These are phyloP conservation scores for Pestalotiopsis fici DNA, from an alignment of 2,329 filamentous ascomycete species.

Conservation along the genomic window DNA sequence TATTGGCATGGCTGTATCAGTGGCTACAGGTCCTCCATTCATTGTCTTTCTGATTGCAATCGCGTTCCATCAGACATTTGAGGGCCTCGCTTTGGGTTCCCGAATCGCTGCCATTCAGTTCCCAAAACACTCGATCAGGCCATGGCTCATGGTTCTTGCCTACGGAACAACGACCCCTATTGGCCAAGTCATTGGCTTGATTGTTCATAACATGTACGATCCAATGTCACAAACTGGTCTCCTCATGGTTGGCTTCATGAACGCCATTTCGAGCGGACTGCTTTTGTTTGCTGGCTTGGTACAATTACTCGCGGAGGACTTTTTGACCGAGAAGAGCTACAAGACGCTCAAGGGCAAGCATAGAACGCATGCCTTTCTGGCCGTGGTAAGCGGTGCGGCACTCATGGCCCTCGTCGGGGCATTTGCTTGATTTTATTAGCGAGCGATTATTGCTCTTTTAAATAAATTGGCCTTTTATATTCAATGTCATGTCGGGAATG, in stretches of 20 bases:
- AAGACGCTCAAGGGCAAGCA: slow-evolving; percentile 61
- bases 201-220: slow-evolving; percentile 78
- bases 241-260: slow-evolving; percentile 84
- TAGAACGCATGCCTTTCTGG: slow-evolving; percentile 62
- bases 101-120: slow-evolving; percentile 86
- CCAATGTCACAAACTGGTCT: slow-evolving; percentile 75
- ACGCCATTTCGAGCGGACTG: slow-evolving; percentile 79
- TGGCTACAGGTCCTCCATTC: slow-evolving; percentile 78
- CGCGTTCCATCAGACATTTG: slow-evolving; percentile 84
- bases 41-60: slow-evolving; percentile 80
- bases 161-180: slow-evolving; percentile 79
- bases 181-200: slow-evolving; percentile 79
- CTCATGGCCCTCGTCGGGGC: slow-evolving; percentile 74
- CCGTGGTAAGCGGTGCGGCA: slow-evolving; percentile 64
- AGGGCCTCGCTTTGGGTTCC: slow-evolving; percentile 82
- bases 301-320: slow-evolving; percentile 83
- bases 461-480: not conserved
- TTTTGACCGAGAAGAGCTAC: slow-evolving; percentile 76
- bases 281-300: slow-evolving; percentile 82
- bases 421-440: slow-evolving; percentile 57
- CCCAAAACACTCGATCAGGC: slow-evolving; percentile 69
- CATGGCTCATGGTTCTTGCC: slow-evolving; percentile 80
- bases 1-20: slow-evolving; percentile 84
- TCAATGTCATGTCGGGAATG: not conserved
- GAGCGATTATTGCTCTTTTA: not conserved